Evolutionary conservation across 139 green algal species (phyloP).

Genomic region (Zygnema circumcarinatum): DNA sequence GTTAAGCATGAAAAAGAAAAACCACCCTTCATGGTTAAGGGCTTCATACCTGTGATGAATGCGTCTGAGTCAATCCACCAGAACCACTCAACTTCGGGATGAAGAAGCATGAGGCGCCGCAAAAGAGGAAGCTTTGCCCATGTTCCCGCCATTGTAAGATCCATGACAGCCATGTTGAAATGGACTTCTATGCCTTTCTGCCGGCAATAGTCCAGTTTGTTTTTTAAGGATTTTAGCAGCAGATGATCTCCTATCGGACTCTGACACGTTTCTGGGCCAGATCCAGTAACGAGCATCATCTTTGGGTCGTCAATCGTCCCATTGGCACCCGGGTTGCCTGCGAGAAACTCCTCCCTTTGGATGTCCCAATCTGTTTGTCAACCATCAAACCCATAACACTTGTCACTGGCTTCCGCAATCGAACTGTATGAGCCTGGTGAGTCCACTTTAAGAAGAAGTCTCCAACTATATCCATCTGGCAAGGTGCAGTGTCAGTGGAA

Average conservation of each 20-base stretch:
- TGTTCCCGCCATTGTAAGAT: conserved; percentile 17
- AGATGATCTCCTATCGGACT: conserved; percentile 46
- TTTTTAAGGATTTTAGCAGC: conserved; percentile 41
- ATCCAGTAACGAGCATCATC: conserved; percentile 46
- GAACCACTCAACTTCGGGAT: conserved; percentile 57
- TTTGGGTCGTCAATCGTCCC: not conserved
- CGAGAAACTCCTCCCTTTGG: conserved; percentile 23
- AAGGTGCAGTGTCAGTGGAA: no score
- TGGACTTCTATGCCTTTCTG: conserved; percentile 39
- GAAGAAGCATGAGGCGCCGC: conserved; percentile 31
- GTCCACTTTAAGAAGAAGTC: no score
- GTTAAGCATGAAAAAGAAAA: no score
- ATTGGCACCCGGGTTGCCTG: conserved; percentile 15
- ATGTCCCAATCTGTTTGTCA: conserved; percentile 49
- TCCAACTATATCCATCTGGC: no score
- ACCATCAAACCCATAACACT: no score
- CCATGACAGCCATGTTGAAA: conserved; percentile 48
- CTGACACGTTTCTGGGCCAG: conserved; percentile 32
- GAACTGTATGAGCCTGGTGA: no score
- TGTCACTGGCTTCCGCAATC: no score
- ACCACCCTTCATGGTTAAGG: no score
- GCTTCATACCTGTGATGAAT: conserved; percentile 52
- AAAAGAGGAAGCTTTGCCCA: conserved; percentile 56
- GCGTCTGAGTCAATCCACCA: conserved; percentile 57
- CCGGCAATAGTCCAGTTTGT: conserved; percentile 51